Conservation (phyloP, 2,329 filamentous ascomycete genomes). For the Penicillium polonicum region DNA sequence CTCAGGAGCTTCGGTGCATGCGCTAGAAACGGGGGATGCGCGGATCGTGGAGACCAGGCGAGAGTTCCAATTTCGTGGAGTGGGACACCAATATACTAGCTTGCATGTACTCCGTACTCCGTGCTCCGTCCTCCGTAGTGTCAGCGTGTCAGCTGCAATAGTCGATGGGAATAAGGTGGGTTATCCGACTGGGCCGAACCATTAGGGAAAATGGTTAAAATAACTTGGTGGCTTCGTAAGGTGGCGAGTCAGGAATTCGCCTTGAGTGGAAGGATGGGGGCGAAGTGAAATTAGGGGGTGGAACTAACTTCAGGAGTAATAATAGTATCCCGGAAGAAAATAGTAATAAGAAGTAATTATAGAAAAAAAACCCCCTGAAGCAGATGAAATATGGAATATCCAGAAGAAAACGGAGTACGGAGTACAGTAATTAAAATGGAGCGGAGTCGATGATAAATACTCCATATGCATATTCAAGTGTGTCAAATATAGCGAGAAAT, state of each 20-base stretch:
- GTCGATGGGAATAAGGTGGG: conserved; percentile 15
- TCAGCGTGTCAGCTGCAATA: conserved; percentile 9
- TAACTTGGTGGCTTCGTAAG: not conserved
- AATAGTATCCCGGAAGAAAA: not conserved
- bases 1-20: conserved; percentile 13
- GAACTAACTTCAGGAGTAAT: conserved; percentile 4
- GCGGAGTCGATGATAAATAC: not conserved
- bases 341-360: not conserved
- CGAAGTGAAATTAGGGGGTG: not conserved
- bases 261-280: conserved; percentile 1
- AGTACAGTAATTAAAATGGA: not conserved
- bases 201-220: conserved; percentile 2
- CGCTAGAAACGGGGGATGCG: conserved; percentile 25
- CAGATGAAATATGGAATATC: not conserved
- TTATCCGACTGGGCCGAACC: conserved; percentile 16
- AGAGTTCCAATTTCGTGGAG: conserved; percentile 21
- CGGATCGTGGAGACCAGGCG: conserved; percentile 26
- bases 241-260: not conserved
- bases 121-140: not conserved
- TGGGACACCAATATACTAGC: conserved; percentile 19
- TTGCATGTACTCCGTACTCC: conserved; percentile 11
- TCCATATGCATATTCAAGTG: not conserved
- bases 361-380: conserved; percentile 3
- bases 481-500: not conserved
- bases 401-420: not conserved